These are phyloP conservation scores for Cystobasidium pallidum DNA, from an alignment of 1,284 basidiomycete species.

Conservation along the genomic window DNA sequence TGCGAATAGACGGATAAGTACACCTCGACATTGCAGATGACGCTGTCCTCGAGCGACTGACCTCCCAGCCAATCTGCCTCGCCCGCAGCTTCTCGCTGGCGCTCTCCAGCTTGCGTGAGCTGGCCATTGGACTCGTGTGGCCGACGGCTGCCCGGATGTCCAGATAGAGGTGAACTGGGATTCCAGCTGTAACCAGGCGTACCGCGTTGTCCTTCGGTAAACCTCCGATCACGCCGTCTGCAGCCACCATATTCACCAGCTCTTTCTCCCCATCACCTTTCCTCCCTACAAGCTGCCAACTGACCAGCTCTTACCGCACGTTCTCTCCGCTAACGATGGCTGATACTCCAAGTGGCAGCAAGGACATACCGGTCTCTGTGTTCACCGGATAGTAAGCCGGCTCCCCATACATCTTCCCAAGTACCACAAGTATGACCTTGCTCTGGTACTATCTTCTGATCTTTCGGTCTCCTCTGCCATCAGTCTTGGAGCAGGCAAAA, in stretches of 20 bases:
- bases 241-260: slow-evolving; percentile 13
- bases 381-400: slow-evolving; percentile 36
- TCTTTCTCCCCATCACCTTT: neutral
- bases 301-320: neutral
- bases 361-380: slow-evolving; percentile 41
- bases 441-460: neutral
- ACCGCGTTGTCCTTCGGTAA: neutral
- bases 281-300: neutral
- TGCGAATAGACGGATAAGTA: neutral
- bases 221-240: no score
- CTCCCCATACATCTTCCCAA: neutral
- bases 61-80: slow-evolving; percentile 42
- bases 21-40: neutral
- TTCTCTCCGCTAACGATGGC: neutral
- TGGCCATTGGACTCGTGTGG: slow-evolving; percentile 18
- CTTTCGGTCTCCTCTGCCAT: neutral
- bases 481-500: slow-evolving; percentile 42
- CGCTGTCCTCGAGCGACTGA: neutral
- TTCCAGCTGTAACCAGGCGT: no score
- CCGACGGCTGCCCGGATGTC: neutral
- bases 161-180: no score
- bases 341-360: slow-evolving; percentile 12
- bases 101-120: slow-evolving; percentile 44
- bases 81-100: slow-evolving; percentile 41
- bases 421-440: neutral